Conservation (phyloP, 2,329 filamentous ascomycete genomes). For the Alternaria brassicae region DNA sequence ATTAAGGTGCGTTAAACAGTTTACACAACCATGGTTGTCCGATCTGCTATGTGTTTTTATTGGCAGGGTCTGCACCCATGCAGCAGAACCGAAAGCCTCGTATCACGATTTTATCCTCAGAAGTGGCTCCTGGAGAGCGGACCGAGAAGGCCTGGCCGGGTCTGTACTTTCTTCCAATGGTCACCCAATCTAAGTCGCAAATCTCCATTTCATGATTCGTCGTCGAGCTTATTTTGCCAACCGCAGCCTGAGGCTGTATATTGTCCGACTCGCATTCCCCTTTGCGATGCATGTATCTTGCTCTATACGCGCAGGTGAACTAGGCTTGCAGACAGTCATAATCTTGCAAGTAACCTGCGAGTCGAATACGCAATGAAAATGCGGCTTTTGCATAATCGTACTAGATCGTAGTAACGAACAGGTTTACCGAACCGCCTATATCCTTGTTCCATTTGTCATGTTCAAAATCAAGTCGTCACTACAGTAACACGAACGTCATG, state of each 20-base stretch:
- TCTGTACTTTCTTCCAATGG: background rate
- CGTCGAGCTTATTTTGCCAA: slow-evolving; percentile 11
- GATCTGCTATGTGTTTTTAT: slow-evolving; percentile 1
- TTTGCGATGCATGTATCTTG: background rate
- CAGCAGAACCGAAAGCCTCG: slow-evolving; percentile 18
- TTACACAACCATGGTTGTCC: slow-evolving; percentile 8
- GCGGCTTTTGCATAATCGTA: slow-evolving; percentile 6
- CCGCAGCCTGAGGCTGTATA: slow-evolving; percentile 1
- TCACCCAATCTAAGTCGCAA: slow-evolving; percentile 21
- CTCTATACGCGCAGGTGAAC: background rate
- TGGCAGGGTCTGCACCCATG: slow-evolving; percentile 18
- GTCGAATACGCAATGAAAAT: slow-evolving; percentile 22
- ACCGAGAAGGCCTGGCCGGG: slow-evolving; percentile 10
- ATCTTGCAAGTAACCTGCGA: background rate
- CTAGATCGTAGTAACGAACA: slow-evolving; percentile 20
- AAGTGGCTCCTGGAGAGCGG: slow-evolving; percentile 5
- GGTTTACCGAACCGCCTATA: slow-evolving; percentile 8
- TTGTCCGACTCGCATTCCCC: slow-evolving; percentile 4
- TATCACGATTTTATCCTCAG: slow-evolving; percentile 11
- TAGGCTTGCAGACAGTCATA: background rate
- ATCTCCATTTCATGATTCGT: slow-evolving; percentile 8
- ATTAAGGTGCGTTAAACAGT: slow-evolving; percentile 4
- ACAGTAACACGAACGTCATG: slow-evolving; percentile 13
- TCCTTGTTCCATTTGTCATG: slow-evolving; percentile 23
- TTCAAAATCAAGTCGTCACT: slow-evolving; percentile 13